Evolutionary conservation across 768 basidiomycete genomes (phyloP).

Genomic region (Podaxis sp.): DNA sequence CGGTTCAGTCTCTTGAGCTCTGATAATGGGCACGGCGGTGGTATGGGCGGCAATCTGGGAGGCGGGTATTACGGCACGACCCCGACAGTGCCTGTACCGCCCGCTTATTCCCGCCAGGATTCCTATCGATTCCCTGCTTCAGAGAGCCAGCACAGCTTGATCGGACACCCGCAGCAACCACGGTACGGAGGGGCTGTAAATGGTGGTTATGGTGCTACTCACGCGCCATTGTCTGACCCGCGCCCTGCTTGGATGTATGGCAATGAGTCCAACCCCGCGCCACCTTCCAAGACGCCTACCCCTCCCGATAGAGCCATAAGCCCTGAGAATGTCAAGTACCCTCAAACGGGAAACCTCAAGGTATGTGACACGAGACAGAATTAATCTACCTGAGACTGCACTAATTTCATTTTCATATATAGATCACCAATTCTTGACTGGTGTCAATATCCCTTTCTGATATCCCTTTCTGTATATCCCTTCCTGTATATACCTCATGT

Average conservation of each 20-base stretch:
- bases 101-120: constrained; percentile 2
- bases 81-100: neutral
- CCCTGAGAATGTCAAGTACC: neutral
- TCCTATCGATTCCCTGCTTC: neutral
- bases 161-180: neutral
- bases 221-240: neutral
- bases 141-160: constrained; percentile 5
- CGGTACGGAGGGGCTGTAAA: neutral
- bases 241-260: neutral
- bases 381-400: neutral
- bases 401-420: neutral
- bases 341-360: neutral
- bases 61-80: neutral
- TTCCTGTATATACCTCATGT: constrained; percentile 10
- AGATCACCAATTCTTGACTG: constrained; percentile 12
- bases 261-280: neutral
- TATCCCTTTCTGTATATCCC: too few relatives aligned
- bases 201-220: too few relatives aligned
- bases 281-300: neutral
- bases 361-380: neutral
- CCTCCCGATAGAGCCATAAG: neutral
- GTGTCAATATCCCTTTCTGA: neutral
- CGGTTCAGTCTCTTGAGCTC: constrained; percentile 26
- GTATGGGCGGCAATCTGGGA: neutral
- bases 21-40: constrained; percentile 20